phyloP scores from a whole-genome alignment of 306 rosid species.

The Neltuma alba region DNA sequence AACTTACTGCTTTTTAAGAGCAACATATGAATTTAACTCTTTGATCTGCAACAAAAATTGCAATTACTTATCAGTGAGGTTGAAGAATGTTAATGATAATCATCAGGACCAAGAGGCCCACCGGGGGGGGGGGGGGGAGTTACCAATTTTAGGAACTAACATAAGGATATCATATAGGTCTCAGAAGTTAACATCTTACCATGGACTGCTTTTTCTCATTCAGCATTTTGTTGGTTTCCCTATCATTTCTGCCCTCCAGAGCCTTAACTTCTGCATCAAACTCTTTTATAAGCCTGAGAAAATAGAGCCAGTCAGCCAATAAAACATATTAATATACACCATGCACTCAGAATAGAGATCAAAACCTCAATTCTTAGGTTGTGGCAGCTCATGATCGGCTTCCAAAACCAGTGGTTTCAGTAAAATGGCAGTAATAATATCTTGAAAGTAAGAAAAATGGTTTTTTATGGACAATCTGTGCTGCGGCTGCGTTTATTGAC shows the following conservation, averaged over 20 bases:
- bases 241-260: conserved; percentile 64
- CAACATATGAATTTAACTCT: conserved; percentile 94
- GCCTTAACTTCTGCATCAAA: conserved; percentile 83
- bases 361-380: conserved; percentile 29
- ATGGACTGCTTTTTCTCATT: conserved; percentile 90
- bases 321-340: conserved; percentile 2
- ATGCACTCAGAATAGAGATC: conserved; percentile 1
- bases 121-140: no score
- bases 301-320: conserved; percentile 29
- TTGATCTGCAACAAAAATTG: conserved; percentile 71
- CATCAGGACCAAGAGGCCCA: not conserved
- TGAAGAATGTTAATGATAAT: not conserved
- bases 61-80: conserved; percentile 35
- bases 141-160: not conserved
- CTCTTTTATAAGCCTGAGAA: conserved; percentile 89
- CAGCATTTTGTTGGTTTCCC: conserved; percentile 78
- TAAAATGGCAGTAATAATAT: not conserved
- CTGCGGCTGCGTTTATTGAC: not conserved
- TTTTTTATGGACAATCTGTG: not conserved
- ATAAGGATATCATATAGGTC: not conserved
- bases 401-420: conserved; percentile 19
- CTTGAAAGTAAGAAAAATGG: not conserved
- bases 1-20: conserved; percentile 94
- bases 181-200: conserved; percentile 55
- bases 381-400: conserved; percentile 11